Base-by-base conservation (phyloP, 2,329 filamentous ascomycete species). In the Capronia coronata region DNA sequence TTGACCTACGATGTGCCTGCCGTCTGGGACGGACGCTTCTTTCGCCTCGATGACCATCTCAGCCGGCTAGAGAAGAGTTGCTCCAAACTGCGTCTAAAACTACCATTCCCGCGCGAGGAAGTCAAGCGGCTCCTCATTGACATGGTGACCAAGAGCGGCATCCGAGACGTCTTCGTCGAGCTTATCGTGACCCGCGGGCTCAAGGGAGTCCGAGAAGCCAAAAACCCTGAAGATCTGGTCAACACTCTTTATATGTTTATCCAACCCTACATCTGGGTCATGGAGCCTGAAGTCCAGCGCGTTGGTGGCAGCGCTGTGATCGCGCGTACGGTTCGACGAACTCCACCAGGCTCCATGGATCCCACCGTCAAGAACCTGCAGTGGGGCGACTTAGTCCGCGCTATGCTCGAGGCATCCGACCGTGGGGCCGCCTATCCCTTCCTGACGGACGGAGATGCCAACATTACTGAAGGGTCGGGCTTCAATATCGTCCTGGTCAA, bases 301-400 rank as follows among this genome's bases (percentile, higher is more conserved):
- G 48, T 18, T 0, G 73, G 72, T 0, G 72, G 69, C 2, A 65
- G 51, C 2, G 72, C 73, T 0, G 62, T 76, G 9, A 55, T 77
- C 19, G 68, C 73, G 0, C 62, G 72, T 10, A 74, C 72, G 0
- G 72, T 76, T 0, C 65, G 71, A 1, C 62, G 73, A 1, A 64
- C 65, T 0, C 71, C 74, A 0, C 71, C 72, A 0, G 73, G 71
- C 0, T 63, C 68, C 1, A 71, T 76, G 2, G 75, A 77, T 54
- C 75, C 74, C 0, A 76, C 73, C 0, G 63, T 77, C 23, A 77
- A 77, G 66, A 76, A 76, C 54, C 60, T 74, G 13, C 70, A 76
- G 48, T 76, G 73, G 74, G 72, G 73, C 1, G 74, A 77, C 59
- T 58, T 75, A 1, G 68, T 64, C 1, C 63, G 73, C 0, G 72